phyloP scores from a whole-genome alignment of 345 rosid species.

The Populus ilicifolia region DNA sequence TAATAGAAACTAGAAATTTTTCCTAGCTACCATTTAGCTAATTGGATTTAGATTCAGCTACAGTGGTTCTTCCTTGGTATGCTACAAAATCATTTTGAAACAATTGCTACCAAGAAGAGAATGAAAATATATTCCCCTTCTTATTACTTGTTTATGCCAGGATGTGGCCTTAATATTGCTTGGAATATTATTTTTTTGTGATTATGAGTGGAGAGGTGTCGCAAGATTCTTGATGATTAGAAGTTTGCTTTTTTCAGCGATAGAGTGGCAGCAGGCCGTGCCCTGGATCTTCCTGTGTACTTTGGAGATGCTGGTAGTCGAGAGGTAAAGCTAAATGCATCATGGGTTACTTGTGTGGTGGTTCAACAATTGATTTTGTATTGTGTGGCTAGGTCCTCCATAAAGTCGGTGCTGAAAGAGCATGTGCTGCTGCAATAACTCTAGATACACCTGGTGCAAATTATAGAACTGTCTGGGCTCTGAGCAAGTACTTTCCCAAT shows the following conservation, averaged over 20 bases:
- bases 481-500: conserved; percentile 92
- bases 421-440: conserved; percentile 94
- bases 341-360: background rate
- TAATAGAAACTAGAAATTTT: background rate
- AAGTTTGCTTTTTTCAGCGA: conserved; percentile 53
- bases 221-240: background rate
- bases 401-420: conserved; percentile 94
- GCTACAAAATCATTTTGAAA: background rate
- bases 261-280: conserved; percentile 89
- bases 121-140: background rate
- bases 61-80: background rate
- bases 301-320: conserved; percentile 98
- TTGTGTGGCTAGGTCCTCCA: conserved; percentile 69
- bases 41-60: background rate
- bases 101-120: background rate
- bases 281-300: conserved; percentile 93
- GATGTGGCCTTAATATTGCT: background rate
- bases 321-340: conserved; percentile 58
- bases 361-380: conserved; percentile 19
- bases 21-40: background rate
- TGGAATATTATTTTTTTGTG: background rate
- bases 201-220: conserved; percentile 4
- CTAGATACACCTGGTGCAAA: conserved; percentile 97
- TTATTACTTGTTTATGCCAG: background rate
- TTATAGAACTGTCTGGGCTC: conserved; percentile 98